Conservation (phyloP, 805 yeast species). For the Tetrapisispora iriomotensis region DNA sequence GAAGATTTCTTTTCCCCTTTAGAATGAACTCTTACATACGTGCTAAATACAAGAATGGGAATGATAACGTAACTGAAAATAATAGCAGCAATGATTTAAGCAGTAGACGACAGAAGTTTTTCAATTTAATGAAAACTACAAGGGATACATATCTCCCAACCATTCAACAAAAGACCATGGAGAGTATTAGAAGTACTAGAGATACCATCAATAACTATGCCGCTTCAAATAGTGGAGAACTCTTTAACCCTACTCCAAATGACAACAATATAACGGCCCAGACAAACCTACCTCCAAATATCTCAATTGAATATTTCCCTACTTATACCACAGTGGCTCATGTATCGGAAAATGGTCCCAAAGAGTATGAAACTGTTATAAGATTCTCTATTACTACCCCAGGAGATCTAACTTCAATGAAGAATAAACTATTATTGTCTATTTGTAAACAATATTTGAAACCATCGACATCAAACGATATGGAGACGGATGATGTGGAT, state of each 20-base stretch:
- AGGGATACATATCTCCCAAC: conserved; percentile 50
- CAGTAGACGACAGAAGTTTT: conserved; percentile 36
- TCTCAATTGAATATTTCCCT: conserved; percentile 52
- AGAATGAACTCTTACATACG: background rate
- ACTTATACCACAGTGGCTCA: conserved; percentile 36
- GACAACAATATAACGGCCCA: background rate
- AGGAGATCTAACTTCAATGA: conserved; percentile 53
- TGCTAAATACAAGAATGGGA: background rate
- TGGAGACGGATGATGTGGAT: conserved; percentile 4
- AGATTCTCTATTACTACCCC: conserved; percentile 65
- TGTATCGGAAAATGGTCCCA: background rate
- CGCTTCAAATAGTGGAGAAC: background rate
- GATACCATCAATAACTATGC: conserved; percentile 2
- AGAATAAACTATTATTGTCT: conserved; percentile 57
- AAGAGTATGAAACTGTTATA: conserved; percentile 44
- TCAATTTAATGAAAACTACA: conserved; percentile 45
- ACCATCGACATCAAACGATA: conserved; percentile 41
- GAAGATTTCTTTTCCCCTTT: too few relatives aligned
- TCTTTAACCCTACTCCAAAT: background rate
- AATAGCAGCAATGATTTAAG: too few relatives aligned
- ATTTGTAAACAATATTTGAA: conserved; percentile 48
- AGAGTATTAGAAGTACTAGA: conserved; percentile 27
- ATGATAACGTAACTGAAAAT: background rate
- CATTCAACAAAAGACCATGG: conserved; percentile 40
- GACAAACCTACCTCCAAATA: conserved; percentile 39